Percentiles rank a stretch among this genome's conserved stretches.
These are phyloP conservation scores for Saccharata proteae DNA, from an alignment of 2,329 filamentous ascomycete species.

Conservation along the genomic window DNA sequence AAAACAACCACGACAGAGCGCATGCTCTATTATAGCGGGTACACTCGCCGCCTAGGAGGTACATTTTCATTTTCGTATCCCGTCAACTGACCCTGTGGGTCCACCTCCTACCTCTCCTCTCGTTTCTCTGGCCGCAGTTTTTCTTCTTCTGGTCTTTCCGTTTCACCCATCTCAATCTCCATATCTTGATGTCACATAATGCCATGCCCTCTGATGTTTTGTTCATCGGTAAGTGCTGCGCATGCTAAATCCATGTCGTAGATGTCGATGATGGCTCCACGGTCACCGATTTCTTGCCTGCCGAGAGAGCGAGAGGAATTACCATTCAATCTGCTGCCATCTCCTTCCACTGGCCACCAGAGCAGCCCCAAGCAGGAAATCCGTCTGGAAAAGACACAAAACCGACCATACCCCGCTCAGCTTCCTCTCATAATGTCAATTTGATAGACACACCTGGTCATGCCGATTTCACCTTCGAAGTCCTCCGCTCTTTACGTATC, in stretches of 20 bases:
- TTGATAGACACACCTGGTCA: slow-evolving; percentile 94
- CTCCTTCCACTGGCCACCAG: slow-evolving; percentile 81
- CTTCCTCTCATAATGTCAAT: slow-evolving; percentile 51
- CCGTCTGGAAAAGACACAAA: too few species aligned
- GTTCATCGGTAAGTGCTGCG: too few species aligned
- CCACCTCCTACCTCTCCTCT: too few species aligned
- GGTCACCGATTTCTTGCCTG: slow-evolving; percentile 89
- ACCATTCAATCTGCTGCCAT: slow-evolving; percentile 97
- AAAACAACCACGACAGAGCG: slow-evolving; percentile 98
- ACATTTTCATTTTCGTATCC: slow-evolving; percentile 10
- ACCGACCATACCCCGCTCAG: slow-evolving; percentile 4
- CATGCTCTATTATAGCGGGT: slow-evolving; percentile 94
- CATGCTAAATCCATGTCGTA: slow-evolving; percentile 14
- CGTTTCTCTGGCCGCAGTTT: slow-evolving; percentile 1
- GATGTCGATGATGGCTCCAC: slow-evolving; percentile 96
- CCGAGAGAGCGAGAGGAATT: slow-evolving; percentile 84
- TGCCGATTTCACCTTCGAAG: slow-evolving; percentile 95
- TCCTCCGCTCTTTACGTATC: slow-evolving; percentile 77
- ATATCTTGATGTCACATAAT: too few species aligned
- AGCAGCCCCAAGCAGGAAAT: slow-evolving; percentile 14
- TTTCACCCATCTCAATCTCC: too few species aligned
- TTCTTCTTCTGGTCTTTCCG: slow-evolving; percentile 3
- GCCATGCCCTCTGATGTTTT: background rate
- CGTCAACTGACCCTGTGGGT: background rate
- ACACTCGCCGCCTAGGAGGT: slow-evolving; percentile 73